Base-by-base conservation (phyloP, 352 stramenopile genomes). In the Globisporangium nodosum region DNA sequence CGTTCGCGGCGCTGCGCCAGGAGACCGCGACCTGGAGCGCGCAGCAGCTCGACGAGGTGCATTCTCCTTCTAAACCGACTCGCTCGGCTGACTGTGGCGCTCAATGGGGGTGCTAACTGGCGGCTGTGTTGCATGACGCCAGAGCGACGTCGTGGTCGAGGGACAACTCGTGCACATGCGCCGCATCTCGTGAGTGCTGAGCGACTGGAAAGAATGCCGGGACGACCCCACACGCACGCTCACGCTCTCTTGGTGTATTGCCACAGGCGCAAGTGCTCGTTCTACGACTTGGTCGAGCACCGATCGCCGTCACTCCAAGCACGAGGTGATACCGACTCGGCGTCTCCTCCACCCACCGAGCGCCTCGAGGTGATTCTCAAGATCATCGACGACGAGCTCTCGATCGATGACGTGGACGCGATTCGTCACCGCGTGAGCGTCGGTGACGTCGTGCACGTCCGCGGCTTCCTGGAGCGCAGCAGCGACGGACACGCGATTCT, bases 341-440 rank as follows among this genome's bases (percentile, higher is more conserved):
- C 8, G 20, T 15, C 43, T 11, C 56, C 60, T 24, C 52, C 58
- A 30, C 42, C 21, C 11, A 58, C 52, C 21, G 56, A 86, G 56
- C 76, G 76, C 21, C 50, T 92, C 31, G 83, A 92, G 60, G 79
- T 90, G 46, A 81, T 92, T 27, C 66, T 92, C 51, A 92, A 92
- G 58, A 82, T 91, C 63, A 82, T 89, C 30, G 70, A 84, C 37
- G 63, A 67, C 40, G 73, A 88, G 60, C 69, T 93, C 33, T 82
- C 79, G 7, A 64, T 70, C 13, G 84, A 88, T 18, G 54, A 88
- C 5, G 60, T 93, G 12, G 78, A 90, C 18, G 55, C 56, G n/a
- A 81, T 93, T 42, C 75, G 81, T 51, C 73, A 85, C 49, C 39
- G 60, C 58, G 52, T 90, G 52, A 88, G 81, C 47, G 66, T 90